phyloP scores from a whole-genome alignment of 805 yeast species.

The Yarrowia sp. region DNA sequence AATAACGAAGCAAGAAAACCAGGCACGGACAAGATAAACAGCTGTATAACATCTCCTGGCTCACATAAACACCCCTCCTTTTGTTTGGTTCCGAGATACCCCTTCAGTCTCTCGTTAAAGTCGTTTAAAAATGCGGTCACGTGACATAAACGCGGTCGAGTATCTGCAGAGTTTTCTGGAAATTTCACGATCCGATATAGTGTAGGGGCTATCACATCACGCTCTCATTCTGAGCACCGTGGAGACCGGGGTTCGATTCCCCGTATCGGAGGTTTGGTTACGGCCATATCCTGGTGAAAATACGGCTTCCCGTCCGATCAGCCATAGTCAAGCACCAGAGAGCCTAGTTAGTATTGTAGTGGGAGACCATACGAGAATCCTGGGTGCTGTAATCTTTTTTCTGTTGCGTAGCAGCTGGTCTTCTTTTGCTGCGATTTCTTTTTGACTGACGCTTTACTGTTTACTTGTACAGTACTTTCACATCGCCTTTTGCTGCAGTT shows the following conservation, averaged over 20 bases:
- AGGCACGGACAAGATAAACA: too few relatives aligned
- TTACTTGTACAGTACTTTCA: too few relatives aligned
- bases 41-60: too few relatives aligned
- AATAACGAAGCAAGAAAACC: too few relatives aligned
- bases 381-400: constrained; percentile 32
- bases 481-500: too few relatives aligned
- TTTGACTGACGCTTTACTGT: too few relatives aligned
- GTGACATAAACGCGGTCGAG: background rate
- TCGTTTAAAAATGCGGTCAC: background rate
- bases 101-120: too few relatives aligned
- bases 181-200: constrained; percentile 16
- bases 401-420: background rate
- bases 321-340: constrained; percentile 38
- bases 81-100: too few relatives aligned
- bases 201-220: constrained; percentile 39
- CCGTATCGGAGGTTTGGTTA: constrained; percentile 38
- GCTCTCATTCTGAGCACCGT: constrained; percentile 35
- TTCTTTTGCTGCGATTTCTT: background rate
- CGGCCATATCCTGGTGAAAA: constrained; percentile 38
- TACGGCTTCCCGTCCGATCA: constrained; percentile 38
- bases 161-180: too few relatives aligned
- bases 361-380: constrained; percentile 39
- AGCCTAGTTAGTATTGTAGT: constrained; percentile 38
- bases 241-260: constrained; percentile 39
- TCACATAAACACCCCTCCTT: too few relatives aligned